Conservation (phyloP, 1,284 basidiomycete genomes). For the Entoloma clypeatum region DNA sequence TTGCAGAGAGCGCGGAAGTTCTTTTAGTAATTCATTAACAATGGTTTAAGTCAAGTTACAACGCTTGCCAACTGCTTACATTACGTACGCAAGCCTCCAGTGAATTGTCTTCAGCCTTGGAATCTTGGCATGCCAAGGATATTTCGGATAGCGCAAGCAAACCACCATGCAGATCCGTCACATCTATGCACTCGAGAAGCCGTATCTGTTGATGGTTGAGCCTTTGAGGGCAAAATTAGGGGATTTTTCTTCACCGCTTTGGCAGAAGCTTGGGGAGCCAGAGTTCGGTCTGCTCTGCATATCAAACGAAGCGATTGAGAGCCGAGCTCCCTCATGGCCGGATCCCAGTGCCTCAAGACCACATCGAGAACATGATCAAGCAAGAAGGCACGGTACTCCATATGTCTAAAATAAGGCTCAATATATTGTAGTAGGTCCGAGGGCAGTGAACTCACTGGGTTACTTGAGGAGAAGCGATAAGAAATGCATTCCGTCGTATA, state of each 20-base stretch:
- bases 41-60: not conserved
- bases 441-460: constrained; percentile 58
- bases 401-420: constrained; percentile 42
- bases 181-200: constrained; percentile 64
- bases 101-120: constrained; percentile 25
- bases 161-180: constrained; percentile 78
- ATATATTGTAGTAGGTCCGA: constrained; percentile 5
- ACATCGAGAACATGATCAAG: constrained; percentile 74
- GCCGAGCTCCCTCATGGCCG: constrained; percentile 75
- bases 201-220: constrained; percentile 41
- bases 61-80: constrained; percentile 21
- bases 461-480: constrained; percentile 80
- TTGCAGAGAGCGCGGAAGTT: constrained; percentile 53
- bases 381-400: constrained; percentile 69
- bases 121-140: constrained; percentile 47
- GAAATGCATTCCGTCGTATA: constrained; percentile 79
- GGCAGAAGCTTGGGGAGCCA: constrained; percentile 48
- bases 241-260: constrained; percentile 53
- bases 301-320: constrained; percentile 73
- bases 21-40: constrained; percentile 30
- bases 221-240: constrained; percentile 6
- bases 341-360: constrained; percentile 89
- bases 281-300: constrained; percentile 58
- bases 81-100: constrained; percentile 21
- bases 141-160: constrained; percentile 73